Conservation (phyloP, 129 eudicot genomes). For the Logfia minima region DNA sequence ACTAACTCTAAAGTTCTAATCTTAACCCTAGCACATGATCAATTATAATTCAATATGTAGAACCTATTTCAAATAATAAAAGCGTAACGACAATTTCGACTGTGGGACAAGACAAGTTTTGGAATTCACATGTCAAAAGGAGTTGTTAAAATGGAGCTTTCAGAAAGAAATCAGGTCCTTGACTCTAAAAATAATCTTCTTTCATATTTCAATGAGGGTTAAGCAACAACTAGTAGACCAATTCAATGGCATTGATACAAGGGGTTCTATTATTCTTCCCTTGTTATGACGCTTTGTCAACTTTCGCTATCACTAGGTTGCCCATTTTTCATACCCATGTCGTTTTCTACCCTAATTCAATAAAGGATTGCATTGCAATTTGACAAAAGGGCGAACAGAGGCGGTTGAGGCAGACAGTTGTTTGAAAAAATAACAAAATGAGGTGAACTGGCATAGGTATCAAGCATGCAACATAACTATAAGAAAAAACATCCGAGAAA, state of each 20-base stretch:
- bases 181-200: conserved; percentile 13
- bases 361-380: conserved; percentile 25
- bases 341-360: conserved; percentile 28
- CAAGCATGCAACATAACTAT: neutral
- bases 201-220: conserved; percentile 25
- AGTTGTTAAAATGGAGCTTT: conserved; percentile 23
- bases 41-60: too few relatives aligned
- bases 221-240: conserved; percentile 27
- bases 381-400: neutral
- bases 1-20: neutral
- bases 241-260: conserved; percentile 26
- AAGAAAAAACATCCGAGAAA: neutral
- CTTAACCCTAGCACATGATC: neutral
- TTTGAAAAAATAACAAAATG: neutral
- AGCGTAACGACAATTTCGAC: neutral
- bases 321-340: conserved; percentile 20
- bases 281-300: conserved; percentile 29
- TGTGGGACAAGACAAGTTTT: neutral
- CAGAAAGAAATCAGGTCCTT: conserved; percentile 26
- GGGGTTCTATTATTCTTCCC: conserved; percentile 5
- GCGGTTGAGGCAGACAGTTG: neutral
- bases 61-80: neutral
- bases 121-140: conserved; percentile 5
- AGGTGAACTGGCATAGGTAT: neutral
- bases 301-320: conserved; percentile 28